Base-by-base conservation (phyloP, 768 basidiomycete species). In the Russula virescens region DNA sequence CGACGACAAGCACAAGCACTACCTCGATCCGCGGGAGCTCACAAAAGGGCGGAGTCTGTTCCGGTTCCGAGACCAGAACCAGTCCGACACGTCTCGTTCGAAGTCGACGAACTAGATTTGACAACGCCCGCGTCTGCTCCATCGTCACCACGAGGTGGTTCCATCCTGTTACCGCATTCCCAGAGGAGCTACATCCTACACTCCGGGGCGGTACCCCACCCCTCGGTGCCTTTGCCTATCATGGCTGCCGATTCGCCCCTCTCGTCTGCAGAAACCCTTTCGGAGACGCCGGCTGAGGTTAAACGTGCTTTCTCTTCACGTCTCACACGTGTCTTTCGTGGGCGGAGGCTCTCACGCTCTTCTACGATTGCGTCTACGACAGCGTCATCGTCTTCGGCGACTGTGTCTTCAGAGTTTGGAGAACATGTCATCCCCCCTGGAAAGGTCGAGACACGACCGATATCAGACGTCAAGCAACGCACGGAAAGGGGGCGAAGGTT, bases 251-350 rank as follows among this genome's bases (percentile, higher is more conserved):
- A 25, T 4, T 67, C 66, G 1, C 60, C 66, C 3, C 45, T 62
- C 18, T 61, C 66, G 11, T 67, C 66, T 31, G 60, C 63, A 1
- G 59, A 61, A 34, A 66, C 66, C 3, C 59, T 65, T 4, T 26
- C 66, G 0, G 59, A 65, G 25, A 13, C 34, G 16, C 55, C 50
- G 14, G 19, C 47, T n/a, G 51, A 55, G 23, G 49, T 55, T 2
- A 66, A 60, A 6, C 53, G 38, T 6, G 25, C 55, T 16, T 40
- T 65, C n/a, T 58, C 63, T 28, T 26, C 51, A 11, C 66, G 63
- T 13, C 46, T 66, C 21, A 49, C 63, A 9, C 57, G 63, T 16
- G 40, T 40, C 6, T 48, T 58, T 8, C 55, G 63, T 13, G 35
- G 18, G 21, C 62, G 62, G 19, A 38, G 34, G 19, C 38, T 26